Conservation (phyloP, 1,139 yeast species). For the Pichia sp. region DNA sequence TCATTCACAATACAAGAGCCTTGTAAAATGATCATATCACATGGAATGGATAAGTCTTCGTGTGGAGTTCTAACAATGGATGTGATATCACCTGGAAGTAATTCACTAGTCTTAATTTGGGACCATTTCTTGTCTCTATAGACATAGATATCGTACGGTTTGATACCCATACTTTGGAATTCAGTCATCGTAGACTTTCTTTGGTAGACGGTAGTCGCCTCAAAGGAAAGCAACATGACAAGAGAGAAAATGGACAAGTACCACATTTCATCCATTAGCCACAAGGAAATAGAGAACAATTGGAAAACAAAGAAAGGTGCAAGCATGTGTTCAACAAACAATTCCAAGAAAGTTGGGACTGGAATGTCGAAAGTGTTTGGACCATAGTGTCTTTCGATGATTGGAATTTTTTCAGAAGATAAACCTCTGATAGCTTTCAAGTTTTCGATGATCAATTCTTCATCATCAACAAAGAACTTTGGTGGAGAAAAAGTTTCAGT, state of each 20-base stretch:
- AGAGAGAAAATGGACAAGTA: constrained; percentile 86
- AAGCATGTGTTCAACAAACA: constrained; percentile 95
- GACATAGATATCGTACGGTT: constrained; percentile 75
- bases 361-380: constrained; percentile 89
- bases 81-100: constrained; percentile 89
- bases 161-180: constrained; percentile 95
- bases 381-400: constrained; percentile 62
- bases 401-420: constrained; percentile 33
- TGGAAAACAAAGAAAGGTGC: constrained; percentile 98
- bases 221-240: constrained; percentile 89
- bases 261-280: constrained; percentile 98
- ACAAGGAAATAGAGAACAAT: constrained; percentile 88
- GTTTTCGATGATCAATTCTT: constrained; percentile 46
- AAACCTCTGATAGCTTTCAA: constrained; percentile 64
- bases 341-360: constrained; percentile 81
- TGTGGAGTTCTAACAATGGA: constrained; percentile 73
- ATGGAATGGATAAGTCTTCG: constrained; percentile 93
- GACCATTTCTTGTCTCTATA: constrained; percentile 69
- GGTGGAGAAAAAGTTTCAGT: constrained; percentile 70
- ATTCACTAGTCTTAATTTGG: constrained; percentile 59
- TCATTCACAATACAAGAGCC: constrained; percentile 96
- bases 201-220: constrained; percentile 91
- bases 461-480: constrained; percentile 58
- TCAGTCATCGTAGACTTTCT: constrained; percentile 92
- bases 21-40: constrained; percentile 78